phyloP scores from a whole-genome alignment of 139 green algal species.

The Tetratostichococcus sp. region DNA sequence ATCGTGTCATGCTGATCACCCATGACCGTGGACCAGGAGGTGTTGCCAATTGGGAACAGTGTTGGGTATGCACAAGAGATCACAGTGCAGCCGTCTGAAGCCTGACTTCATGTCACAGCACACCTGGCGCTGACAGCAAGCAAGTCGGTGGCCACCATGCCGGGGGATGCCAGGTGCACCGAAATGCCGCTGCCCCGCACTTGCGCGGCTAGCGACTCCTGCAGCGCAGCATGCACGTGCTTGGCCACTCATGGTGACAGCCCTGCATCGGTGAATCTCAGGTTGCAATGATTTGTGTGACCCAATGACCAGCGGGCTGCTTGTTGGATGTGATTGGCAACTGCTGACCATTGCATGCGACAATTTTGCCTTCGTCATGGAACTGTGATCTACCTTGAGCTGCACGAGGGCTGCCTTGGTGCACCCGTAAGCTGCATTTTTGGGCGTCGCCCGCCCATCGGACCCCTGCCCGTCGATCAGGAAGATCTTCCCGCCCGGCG shows the following conservation, averaged over 20 bases:
- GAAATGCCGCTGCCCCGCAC: background rate
- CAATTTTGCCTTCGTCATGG: no score
- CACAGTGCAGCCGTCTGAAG: no score
- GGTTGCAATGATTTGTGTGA: no score
- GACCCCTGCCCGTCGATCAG: slow-evolving; percentile 38
- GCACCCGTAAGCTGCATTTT: slow-evolving; percentile 31
- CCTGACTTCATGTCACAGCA: background rate
- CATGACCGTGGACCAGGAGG: no score
- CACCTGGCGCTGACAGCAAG: slow-evolving; percentile 18
- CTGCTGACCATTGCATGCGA: no score
- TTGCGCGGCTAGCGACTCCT: slow-evolving; percentile 1
- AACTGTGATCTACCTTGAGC: slow-evolving; percentile 20
- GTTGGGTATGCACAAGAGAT: no score
- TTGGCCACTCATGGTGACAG: no score
- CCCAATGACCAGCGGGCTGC: no score
- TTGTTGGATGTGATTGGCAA: no score
- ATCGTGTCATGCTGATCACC: no score
- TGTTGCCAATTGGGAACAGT: no score
- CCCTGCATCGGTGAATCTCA: no score
- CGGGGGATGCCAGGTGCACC: slow-evolving; percentile 18
- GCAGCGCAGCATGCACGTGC: background rate
- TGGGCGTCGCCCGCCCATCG: slow-evolving; percentile 25
- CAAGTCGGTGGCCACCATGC: slow-evolving; percentile 49
- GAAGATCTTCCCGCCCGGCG: slow-evolving; percentile 34
- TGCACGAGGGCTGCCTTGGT: slow-evolving; percentile 29